Evolutionary conservation across 2,329 filamentous ascomycete species (phyloP), one percentile per base, ranked within the genome.

Genomic region (Exserohilum rostratum): DNA sequence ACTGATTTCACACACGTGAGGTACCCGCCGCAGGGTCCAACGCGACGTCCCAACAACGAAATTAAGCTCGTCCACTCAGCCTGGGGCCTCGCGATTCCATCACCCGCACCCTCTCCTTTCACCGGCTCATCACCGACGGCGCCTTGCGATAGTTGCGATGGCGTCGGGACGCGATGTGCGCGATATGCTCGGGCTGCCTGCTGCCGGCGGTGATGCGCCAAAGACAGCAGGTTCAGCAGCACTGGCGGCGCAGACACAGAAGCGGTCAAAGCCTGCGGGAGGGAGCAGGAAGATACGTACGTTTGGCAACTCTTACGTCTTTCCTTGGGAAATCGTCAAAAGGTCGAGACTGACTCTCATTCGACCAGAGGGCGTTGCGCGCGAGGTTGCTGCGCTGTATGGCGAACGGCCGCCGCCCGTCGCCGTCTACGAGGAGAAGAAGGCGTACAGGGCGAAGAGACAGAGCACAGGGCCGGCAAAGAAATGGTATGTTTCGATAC

Each of bases 141-240:
- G 44, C 50, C 46, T 46, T 55, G 45, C 55, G 42, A 56, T 47
- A 53, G 44, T 57, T 62, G 62, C 66, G 61, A 76, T 76, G 73
- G 70, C 73, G 56, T 70, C 71, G 46, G 68, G 72, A 58, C 70
- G 74, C 62, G 91, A 96, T 82, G 86, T 96, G 66, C 91, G 90
- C 79, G 91, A 96, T 75, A 90, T 96, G 72, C 86, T 96, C 70
- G 91, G 93, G 75, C 82, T 96, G 72, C 88, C 86, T 65, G 87
- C 61, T 87, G 48, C 48, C 18, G 67, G 76, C 53, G 68, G 78
- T 46, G 68, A 77, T 46, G 68, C 78, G 46, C 78, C 66, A 46
- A 70, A 71, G 53, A 77, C 46, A 70, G 80, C 46, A 46, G 54
- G 50, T 40, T 33, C 54, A 49, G 54, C 54, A 48, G 53, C 47